A percentile compares a stretch with the other conserved stretches of the same genome.
Conservation (phyloP, 2,329 filamentous ascomycete genomes). For the Microsporum canis region DNA sequence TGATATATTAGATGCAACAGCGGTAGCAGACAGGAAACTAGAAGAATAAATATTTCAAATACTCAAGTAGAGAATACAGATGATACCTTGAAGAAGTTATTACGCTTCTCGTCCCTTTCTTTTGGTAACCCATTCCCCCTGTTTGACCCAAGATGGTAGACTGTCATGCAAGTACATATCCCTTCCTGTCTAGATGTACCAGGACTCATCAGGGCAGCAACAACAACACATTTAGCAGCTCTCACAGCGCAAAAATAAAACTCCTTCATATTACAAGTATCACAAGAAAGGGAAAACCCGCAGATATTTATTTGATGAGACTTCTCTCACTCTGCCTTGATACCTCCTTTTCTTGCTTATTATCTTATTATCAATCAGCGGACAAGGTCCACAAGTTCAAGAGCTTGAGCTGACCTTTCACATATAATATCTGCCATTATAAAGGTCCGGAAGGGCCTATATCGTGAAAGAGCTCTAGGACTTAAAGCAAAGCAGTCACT, state of each 20-base stretch:
- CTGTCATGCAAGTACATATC: slow-evolving; percentile 1
- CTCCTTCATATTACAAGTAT: not conserved
- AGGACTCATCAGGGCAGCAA: not conserved
- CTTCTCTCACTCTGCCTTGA: not conserved
- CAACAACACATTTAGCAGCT: not conserved
- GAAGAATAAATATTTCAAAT: not conserved
- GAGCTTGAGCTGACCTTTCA: not conserved
- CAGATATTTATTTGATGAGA: not conserved
- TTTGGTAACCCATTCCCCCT: not conserved
- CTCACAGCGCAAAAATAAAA: not conserved
- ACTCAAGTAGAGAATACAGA: not conserved
- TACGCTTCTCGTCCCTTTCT: not conserved
- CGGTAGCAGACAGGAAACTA: not conserved
- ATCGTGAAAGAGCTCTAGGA: not conserved
- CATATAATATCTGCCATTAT: not conserved
- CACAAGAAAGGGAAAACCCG: not conserved
- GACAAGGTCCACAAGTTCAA: not conserved
- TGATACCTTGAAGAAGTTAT: not conserved
- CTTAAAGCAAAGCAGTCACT: not conserved
- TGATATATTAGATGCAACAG: not conserved
- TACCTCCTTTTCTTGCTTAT: not conserved
- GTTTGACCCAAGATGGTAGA: not conserved
- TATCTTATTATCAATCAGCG: not conserved
- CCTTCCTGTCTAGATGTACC: not conserved
- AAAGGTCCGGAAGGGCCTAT: not conserved